Evolutionary conservation across 2,329 filamentous ascomycete species (phyloP), one percentile per base, ranked within the genome.

Genomic region (Canariomyces notabilis): DNA sequence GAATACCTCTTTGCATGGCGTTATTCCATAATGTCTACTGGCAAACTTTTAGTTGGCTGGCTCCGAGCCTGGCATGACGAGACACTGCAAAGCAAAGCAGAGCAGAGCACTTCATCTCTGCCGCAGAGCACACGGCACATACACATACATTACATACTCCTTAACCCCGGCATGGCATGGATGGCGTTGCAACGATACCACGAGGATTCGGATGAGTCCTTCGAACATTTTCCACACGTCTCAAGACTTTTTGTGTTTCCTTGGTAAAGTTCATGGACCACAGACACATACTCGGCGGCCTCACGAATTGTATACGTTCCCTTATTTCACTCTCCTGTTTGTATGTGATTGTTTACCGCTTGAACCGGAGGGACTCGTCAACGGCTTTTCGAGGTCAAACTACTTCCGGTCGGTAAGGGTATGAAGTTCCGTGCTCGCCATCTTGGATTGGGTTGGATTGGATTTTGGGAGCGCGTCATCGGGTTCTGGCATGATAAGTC

Each of bases 1-100:
- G 49, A 48, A 50, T 49, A 51, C 53, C 45, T 50, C 31, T 33
- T 51, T 53, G 51, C 55, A 57, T 55, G 53, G 57, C 56, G 52
- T 56, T 58, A 46, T 50, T 44, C 44, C 49, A 54, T 61, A 59
- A 58, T 59, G 56, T 60, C 56, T 58, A 59, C 57, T 54, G 46
- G 49, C 31, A 40, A 40, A 48, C 49, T 22, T 42, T 45, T 44
- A 36, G 32, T 38, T 37, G 36, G 23, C 40, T 23, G 15, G 16
- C 34, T 32, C 42, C 26, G 40, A 45, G 49, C 49, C 46, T 51
- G 37, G 49, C 54, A 53, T 52, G 44, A 49, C 52, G 31, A 34
- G 37, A 31, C 39, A 46, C 34, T 36, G 42, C 43, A 50, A 29
- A n/a, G n/a, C n/a, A n/a, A n/a, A n/a, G n/a, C n/a, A n/a, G n/a